Evolutionary conservation across 306 rosid species (phyloP), one percentile per base, ranked within the genome.

Genomic region (Albizia julibrissin): DNA sequence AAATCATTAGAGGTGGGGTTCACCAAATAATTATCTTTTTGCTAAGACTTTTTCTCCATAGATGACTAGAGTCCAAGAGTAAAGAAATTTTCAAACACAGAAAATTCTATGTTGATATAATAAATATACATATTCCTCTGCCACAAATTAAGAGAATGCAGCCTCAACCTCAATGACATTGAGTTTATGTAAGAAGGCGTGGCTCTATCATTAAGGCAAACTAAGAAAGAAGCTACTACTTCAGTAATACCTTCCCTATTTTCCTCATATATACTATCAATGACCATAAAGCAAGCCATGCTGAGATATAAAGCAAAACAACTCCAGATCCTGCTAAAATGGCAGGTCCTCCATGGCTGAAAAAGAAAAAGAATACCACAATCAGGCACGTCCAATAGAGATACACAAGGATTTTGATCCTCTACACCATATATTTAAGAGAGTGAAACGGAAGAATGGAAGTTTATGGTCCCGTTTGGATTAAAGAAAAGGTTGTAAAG

Each of bases 271-370:
- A 96, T 80, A 96, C 92, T 77, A 68, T 75, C 79, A 94, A 86
- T n/a, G 99, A 96, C 99, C 97, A 96, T 58, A 96, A 56, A 4
- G 98, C 97, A 84, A 96, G 99, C 82, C 99, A 94, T 34, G 98
- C 98, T 82, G 99, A 96, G 80, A 91, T 49, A 86, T 96, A 96
- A 52, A 96, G 97, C 93, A 94, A 86, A 81, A 26, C 84, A 78
- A 96, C 87, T 74, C 99, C 99, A 26, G 91, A 90, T 26, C 92
- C 97, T 62, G 87, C 89, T 26, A 89, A 70, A 84, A 88, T 33
- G 80, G 85, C 91, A 37, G 94, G 88, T 62, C 89, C 94, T 88
- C 95, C 99, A 15, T 91, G 84, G 75, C 98, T 96, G 94, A 87
- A 67, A 59, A 79, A 59, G 67, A 47, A 80, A 79, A 76, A 31